These are phyloP conservation scores for Zalaria obscura DNA, from an alignment of 2,329 filamentous ascomycete genomes.

Conservation along the genomic window DNA sequence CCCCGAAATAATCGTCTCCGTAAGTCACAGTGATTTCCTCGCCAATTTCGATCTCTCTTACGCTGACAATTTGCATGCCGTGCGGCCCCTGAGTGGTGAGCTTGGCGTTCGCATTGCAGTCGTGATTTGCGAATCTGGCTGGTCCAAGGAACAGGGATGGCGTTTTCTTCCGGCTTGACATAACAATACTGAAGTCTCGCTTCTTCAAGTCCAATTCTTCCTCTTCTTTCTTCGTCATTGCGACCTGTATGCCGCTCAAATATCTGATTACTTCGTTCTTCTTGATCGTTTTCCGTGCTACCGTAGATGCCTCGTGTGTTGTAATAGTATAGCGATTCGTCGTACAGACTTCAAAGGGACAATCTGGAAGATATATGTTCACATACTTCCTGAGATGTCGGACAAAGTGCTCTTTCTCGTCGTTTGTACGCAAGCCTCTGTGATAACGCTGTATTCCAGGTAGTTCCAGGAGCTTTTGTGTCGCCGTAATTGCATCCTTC, in stretches of 20 bases:
- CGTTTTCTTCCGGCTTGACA: conserved; percentile 81
- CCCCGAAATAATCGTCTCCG: conserved; percentile 89
- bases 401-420: conserved; percentile 76
- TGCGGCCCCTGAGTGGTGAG: conserved; percentile 71
- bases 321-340: conserved; percentile 93
- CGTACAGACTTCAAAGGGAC: conserved; percentile 82
- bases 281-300: conserved; percentile 64
- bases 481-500: conserved; percentile 57
- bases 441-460: conserved; percentile 61
- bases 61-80: conserved; percentile 82
- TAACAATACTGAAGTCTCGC: conserved; percentile 93
- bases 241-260: conserved; percentile 77
- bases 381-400: conserved; percentile 81
- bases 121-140: conserved; percentile 92
- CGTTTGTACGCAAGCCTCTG: conserved; percentile 52
- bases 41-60: conserved; percentile 65
- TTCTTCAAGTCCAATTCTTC: conserved; percentile 63
- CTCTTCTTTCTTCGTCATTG: conserved; percentile 86
- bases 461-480: conserved; percentile 56
- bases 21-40: conserved; percentile 97
- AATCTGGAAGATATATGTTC: conserved; percentile 84
- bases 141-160: conserved; percentile 89
- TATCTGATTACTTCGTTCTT: conserved; percentile 83
- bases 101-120: conserved; percentile 83
- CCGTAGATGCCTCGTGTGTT: conserved; percentile 76